Conservation (phyloP, 306 rosid species). For the Trifolium fragiferum region DNA sequence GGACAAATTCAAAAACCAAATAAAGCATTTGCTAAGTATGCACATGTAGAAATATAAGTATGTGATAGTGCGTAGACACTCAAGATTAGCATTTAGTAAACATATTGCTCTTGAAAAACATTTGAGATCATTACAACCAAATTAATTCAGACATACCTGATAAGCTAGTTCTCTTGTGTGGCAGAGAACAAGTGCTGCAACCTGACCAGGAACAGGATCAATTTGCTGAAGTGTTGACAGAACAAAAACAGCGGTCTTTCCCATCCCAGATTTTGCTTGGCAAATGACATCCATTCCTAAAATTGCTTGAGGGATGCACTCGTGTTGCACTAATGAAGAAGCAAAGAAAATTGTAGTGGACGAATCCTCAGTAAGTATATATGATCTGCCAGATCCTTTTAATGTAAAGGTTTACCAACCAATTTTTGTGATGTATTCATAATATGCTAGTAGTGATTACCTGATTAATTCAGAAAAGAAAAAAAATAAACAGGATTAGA, state of each 20-base stretch:
- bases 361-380: constrained; percentile 75
- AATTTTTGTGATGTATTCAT: constrained; percentile 62
- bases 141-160: constrained; percentile 52
- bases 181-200: constrained; percentile 75
- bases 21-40: constrained; percentile 15
- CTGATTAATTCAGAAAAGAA: constrained; percentile 47
- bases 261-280: constrained; percentile 84
- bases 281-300: constrained; percentile 79
- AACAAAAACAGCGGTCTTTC: constrained; percentile 80
- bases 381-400: constrained; percentile 71
- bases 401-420: constrained; percentile 79
- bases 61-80: background rate
- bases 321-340: constrained; percentile 79
- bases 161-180: constrained; percentile 78
- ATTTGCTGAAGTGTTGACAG: constrained; percentile 74
- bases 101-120: constrained; percentile 5
- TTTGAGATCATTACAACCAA: constrained; percentile 16
- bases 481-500: background rate
- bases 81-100: background rate
- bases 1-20: constrained; percentile 36
- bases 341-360: constrained; percentile 68
- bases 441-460: constrained; percentile 72
- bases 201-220: constrained; percentile 78
- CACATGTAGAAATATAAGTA: background rate
- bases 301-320: constrained; percentile 84